Conservation (phyloP, 129 eudicot genomes). For the Rutidosis leptorrhynchoides region DNA sequence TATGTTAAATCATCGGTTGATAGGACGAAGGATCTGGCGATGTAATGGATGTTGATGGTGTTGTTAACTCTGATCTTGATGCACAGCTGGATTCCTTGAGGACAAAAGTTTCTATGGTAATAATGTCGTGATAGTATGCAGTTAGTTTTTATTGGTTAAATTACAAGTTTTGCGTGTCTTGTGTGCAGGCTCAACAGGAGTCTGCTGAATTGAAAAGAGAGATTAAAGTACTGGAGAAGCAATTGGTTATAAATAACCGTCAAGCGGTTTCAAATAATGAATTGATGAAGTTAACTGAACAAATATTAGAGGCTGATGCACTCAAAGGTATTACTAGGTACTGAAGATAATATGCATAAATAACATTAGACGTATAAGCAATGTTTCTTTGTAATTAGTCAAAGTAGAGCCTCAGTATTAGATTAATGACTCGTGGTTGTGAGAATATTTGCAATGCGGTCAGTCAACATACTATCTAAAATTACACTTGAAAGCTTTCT, state of each 20-base stretch:
- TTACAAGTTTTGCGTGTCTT: not conserved
- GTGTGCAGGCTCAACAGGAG: constrained; percentile 58
- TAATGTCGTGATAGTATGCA: constrained; percentile 3
- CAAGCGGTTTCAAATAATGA: constrained; percentile 49
- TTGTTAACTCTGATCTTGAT: constrained; percentile 53
- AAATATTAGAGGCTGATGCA: constrained; percentile 39
- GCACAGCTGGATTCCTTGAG: constrained; percentile 59
- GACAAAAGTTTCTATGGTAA: constrained; percentile 54
- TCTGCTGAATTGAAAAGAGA: constrained; percentile 60
- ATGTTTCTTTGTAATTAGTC: not conserved
- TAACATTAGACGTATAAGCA: not conserved
- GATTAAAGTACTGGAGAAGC: constrained; percentile 54
- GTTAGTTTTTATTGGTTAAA: constrained; percentile 6
- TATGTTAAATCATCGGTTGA: constrained; percentile 3
- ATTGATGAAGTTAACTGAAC: constrained; percentile 48
- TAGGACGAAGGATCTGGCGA: constrained; percentile 53
- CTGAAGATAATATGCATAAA: not conserved
- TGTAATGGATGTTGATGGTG: constrained; percentile 49
- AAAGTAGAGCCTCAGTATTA: not conserved
- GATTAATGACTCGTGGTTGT: not conserved
- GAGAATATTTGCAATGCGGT: not conserved
- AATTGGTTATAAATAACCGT: constrained; percentile 44
- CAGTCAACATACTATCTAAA: too few relatives aligned
- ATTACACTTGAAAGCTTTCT: not conserved
- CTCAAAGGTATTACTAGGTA: constrained; percentile 35